phyloP scores from a whole-genome alignment of 768 basidiomycete genomes.

The Coprinellus aureogranulatus region DNA sequence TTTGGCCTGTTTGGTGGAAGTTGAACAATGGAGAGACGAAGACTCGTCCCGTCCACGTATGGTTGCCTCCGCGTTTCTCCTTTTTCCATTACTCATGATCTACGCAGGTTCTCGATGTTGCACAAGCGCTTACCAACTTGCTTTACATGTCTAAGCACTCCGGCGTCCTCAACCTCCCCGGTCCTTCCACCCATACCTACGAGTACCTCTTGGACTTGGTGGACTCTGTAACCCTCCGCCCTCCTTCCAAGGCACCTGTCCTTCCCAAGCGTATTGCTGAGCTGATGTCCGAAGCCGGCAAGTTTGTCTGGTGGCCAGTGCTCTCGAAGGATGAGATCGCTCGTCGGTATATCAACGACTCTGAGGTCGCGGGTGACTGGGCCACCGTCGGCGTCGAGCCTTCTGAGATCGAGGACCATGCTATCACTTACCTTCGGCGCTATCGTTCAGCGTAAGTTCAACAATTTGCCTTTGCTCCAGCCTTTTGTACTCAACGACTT shows the following conservation, averaged over 20 bases:
- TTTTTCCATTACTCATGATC: slow-evolving; percentile 16
- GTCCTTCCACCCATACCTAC: slow-evolving; percentile 82
- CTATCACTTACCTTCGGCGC: slow-evolving; percentile 85
- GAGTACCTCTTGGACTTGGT: slow-evolving; percentile 80
- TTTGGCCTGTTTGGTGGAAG: slow-evolving; percentile 92
- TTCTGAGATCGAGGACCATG: slow-evolving; percentile 79
- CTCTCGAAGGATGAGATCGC: slow-evolving; percentile 88
- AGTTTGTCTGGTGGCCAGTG: slow-evolving; percentile 88
- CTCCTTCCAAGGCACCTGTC: slow-evolving; percentile 67
- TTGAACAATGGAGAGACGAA: slow-evolving; percentile 85
- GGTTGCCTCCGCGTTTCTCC: slow-evolving; percentile 23
- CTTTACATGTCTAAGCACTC: slow-evolving; percentile 59
- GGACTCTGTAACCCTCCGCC: slow-evolving; percentile 73
- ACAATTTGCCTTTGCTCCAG: slow-evolving; percentile 7
- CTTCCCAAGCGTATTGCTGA: slow-evolving; percentile 74
- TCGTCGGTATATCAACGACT: slow-evolving; percentile 84
- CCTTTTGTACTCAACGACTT: slow-evolving; percentile 8
- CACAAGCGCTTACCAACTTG: slow-evolving; percentile 83
- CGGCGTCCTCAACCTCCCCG: slow-evolving; percentile 78
- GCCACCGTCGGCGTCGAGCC: slow-evolving; percentile 76
- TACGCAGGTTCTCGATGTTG: slow-evolving; percentile 84
- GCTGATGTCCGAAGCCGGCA: slow-evolving; percentile 56
- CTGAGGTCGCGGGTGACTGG: slow-evolving; percentile 75
- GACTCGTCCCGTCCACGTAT: slow-evolving; percentile 89
- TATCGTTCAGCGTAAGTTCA: slow-evolving; percentile 82